Evolutionary conservation across 176 grass and related monocot genomes (phyloP), one percentile per base, ranked within the genome.

Genomic region (Tillandsia fasciculata): DNA sequence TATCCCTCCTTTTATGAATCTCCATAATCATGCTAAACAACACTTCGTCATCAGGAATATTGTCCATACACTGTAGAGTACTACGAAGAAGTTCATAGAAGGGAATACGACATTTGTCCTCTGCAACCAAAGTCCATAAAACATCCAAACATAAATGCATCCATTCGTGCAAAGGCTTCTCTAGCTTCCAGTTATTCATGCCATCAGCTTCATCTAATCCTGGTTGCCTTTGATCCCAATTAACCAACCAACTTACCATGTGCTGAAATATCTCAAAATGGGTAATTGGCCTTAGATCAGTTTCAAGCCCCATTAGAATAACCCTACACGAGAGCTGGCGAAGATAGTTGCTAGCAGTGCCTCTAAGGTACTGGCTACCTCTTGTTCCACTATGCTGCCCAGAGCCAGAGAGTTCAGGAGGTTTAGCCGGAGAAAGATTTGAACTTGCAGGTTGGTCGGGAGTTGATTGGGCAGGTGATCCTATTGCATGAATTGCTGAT

Each of bases 21-120:
- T 97, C 94, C 82, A 97, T 83, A 74, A 97, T 92, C 50, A 97
- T 90, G 76, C 86, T 90, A 83, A 97, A 84, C 68, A 97, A 51
- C 11, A 86, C 86, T 72, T 97, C 89, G 29, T 97, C 89, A 72
- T 97, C 87, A 63, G 94, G 94, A 81, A 97, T 97, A 68, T 97
- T 97, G 73, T 90, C 79, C 3, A 97, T 91, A 68, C 87, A 92
- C 76, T 97, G 94, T 70, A 97, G 79, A 69, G 72, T 90, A 74
- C 86, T 82, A 54, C 89, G 82, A 63, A 92, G 70, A 76, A 97
- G 89, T 74, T 97, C 94, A 77, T 97, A 97, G 66, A 97, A 92
- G 66, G 94, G 94, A 81, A 97, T 68, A 14, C 94, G 82, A 1
- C 89, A 92, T 76, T 87, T 92, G 17, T 87, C 89, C 64, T 92